Conservation (phyloP, 805 yeast genomes). For the Jamesozyma rosinii region DNA sequence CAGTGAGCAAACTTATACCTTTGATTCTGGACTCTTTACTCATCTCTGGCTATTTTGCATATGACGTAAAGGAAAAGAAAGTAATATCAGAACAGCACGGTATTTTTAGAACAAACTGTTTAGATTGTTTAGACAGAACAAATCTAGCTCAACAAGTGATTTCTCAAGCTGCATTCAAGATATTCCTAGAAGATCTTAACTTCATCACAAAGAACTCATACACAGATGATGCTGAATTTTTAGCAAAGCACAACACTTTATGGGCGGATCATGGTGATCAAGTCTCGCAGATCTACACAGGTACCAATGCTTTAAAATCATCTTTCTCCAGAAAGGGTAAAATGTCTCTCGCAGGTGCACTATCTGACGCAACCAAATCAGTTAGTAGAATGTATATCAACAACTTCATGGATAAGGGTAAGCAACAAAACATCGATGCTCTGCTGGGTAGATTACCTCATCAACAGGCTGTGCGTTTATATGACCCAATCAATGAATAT, state of each 20-base stretch:
- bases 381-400: slow-evolving; percentile 92
- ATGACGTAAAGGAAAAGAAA: slow-evolving; percentile 47
- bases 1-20: slow-evolving; percentile 63
- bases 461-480: slow-evolving; percentile 61
- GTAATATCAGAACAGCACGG: slow-evolving; percentile 75
- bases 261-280: slow-evolving; percentile 99
- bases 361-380: slow-evolving; percentile 94
- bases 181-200: slow-evolving; percentile 38
- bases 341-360: slow-evolving; percentile 92
- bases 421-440: slow-evolving; percentile 83
- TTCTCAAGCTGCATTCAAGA: slow-evolving; percentile 59
- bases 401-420: slow-evolving; percentile 85
- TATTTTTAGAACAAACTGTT: slow-evolving; percentile 84
- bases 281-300: slow-evolving; percentile 89
- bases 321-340: slow-evolving; percentile 92
- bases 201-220: slow-evolving; percentile 19
- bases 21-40: slow-evolving; percentile 55
- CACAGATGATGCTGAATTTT: slow-evolving; percentile 43
- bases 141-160: slow-evolving; percentile 81
- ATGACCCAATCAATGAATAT: slow-evolving; percentile 82
- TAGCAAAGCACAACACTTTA: slow-evolving; percentile 67
- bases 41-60: slow-evolving; percentile 75
- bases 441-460: slow-evolving; percentile 72
- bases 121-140: slow-evolving; percentile 92
- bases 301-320: slow-evolving; percentile 93